Conservation (phyloP, 108 stramenopile genomes). For the Thalassiosira profunda region DNA sequence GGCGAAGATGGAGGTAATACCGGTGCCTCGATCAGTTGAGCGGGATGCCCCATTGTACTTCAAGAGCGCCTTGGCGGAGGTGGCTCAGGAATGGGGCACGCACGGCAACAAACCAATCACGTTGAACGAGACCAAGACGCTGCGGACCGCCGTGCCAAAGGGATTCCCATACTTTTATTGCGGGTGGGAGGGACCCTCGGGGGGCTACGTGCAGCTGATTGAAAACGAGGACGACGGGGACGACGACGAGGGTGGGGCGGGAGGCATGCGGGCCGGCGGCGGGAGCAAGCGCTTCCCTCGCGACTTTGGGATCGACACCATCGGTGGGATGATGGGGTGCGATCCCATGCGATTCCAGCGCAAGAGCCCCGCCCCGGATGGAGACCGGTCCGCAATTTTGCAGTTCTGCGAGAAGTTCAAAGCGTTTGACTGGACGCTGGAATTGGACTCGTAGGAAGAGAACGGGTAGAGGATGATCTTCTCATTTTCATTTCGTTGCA, state of each 20-base stretch:
- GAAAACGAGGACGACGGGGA: conserved; percentile 51
- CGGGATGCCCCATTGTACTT: conserved; percentile 82
- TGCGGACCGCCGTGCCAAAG: conserved; percentile 67
- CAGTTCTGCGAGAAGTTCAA: conserved; percentile 73
- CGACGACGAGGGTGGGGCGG: conserved; percentile 10
- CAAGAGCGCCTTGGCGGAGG: conserved; percentile 67
- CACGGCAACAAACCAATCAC: conserved; percentile 59
- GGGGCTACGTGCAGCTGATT: conserved; percentile 74
- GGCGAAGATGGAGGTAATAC: conserved; percentile 72
- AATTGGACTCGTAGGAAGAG: conserved; percentile 25
- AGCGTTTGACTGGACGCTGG: conserved; percentile 52
- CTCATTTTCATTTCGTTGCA: neutral
- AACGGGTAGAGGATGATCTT: neutral
- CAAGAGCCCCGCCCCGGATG: conserved; percentile 39
- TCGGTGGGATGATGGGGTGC: conserved; percentile 79
- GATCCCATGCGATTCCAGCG: conserved; percentile 80
- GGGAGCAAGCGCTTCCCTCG: conserved; percentile 47
- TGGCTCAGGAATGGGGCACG: conserved; percentile 85
- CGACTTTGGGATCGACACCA: conserved; percentile 82
- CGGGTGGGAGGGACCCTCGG: conserved; percentile 58
- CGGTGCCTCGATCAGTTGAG: conserved; percentile 52
- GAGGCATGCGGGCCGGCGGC: conserved; percentile 11
- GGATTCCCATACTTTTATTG: conserved; percentile 80
- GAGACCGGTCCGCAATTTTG: conserved; percentile 52
- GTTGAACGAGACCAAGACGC: conserved; percentile 51